Percentiles rank a stretch among this genome's conserved stretches.
Conservation (phyloP, 2,329 filamentous ascomycete species). For the Ophioceras dolichostomum region DNA sequence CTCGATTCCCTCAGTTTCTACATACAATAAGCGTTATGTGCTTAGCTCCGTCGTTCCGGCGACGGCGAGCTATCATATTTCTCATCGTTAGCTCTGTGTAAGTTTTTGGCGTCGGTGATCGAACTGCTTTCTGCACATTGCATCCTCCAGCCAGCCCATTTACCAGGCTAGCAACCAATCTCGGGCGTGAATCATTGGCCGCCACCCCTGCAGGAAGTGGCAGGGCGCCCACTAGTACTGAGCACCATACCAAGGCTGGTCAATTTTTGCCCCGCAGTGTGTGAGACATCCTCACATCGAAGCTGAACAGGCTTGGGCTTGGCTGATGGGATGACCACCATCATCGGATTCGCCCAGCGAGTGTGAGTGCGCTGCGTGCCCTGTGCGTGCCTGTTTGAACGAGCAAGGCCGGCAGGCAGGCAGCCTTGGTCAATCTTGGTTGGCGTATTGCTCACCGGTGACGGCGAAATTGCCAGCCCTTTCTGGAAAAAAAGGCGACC, state of each 20-base stretch:
- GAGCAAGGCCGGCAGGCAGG: too few species aligned
- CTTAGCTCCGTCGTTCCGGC: background rate
- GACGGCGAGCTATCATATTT: background rate
- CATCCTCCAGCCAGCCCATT: too few species aligned
- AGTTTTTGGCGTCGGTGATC: too few species aligned
- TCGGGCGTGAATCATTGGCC: background rate
- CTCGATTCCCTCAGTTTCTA: background rate
- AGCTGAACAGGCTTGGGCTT: background rate
- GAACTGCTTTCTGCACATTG: too few species aligned
- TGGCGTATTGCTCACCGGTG: background rate
- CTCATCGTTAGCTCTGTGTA: too few species aligned
- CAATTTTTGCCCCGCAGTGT: background rate
- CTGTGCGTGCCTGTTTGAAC: too few species aligned
- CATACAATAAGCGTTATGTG: background rate
- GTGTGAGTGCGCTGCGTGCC: background rate
- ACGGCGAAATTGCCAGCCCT: too few species aligned
- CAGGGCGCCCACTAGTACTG: too few species aligned
- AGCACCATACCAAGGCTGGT: too few species aligned
- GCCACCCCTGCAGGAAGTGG: background rate
- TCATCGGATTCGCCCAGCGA: background rate
- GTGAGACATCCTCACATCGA: background rate
- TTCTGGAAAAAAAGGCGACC: background rate
- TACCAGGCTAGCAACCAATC: background rate
- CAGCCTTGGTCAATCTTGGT: background rate
- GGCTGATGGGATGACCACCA: background rate